phyloP scores from a whole-genome alignment of 495 filamentous ascomycete species.

The Emericellopsis terricola region DNA sequence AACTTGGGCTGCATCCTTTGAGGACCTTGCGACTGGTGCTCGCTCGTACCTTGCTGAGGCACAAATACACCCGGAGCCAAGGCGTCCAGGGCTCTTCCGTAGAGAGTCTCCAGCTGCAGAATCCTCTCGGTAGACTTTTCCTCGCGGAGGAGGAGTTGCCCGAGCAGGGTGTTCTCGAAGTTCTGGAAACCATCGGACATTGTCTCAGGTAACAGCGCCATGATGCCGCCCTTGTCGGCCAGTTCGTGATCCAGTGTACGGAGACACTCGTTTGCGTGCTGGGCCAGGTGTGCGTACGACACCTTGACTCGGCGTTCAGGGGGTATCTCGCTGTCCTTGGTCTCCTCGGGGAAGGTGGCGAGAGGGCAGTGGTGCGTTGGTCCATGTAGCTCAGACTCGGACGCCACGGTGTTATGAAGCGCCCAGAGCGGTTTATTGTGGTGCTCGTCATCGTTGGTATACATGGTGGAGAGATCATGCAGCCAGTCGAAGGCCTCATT shows the following conservation, averaged over 20 bases:
- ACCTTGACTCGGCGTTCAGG: slow-evolving; percentile 17
- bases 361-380: slow-evolving; percentile 24
- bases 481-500: slow-evolving; percentile 32
- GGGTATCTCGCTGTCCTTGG: slow-evolving; percentile 3
- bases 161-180: slow-evolving; percentile 23
- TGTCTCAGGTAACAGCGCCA: slow-evolving; percentile 24
- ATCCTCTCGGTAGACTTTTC: slow-evolving; percentile 27
- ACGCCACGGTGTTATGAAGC: slow-evolving; percentile 25
- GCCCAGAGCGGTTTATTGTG: slow-evolving; percentile 25
- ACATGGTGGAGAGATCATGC: slow-evolving; percentile 21
- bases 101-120: slow-evolving; percentile 30
- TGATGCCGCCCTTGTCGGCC: slow-evolving; percentile 27
- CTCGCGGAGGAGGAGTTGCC: slow-evolving; percentile 29
- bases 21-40: slow-evolving; percentile 15
- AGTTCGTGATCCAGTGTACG: slow-evolving; percentile 37
- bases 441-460: slow-evolving; percentile 22
- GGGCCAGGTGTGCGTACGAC: slow-evolving; percentile 26
- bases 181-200: slow-evolving; percentile 12
- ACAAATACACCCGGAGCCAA: slow-evolving; percentile 28
- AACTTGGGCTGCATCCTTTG: slow-evolving; percentile 30
- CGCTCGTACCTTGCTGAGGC: slow-evolving; percentile 19
- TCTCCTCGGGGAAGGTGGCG: neutral
- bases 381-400: slow-evolving; percentile 17
- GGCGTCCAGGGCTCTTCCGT: slow-evolving; percentile 26
- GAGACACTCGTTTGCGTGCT: slow-evolving; percentile 33